phyloP scores from a whole-genome alignment of 257 asterid species.

The Solanum etuberosum region DNA sequence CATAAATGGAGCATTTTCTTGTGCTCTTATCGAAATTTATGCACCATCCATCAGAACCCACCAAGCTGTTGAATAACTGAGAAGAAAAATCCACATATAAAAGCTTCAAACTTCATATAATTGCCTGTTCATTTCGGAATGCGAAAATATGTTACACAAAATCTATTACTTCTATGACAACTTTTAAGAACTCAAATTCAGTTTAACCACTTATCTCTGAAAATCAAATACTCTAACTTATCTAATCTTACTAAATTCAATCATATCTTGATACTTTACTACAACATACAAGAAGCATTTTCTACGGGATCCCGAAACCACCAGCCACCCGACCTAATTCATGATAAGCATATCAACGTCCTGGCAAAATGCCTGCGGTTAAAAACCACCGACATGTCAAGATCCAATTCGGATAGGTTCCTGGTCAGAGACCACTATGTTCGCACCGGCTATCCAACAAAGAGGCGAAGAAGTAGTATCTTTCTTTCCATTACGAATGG shows the following conservation, averaged over 20 bases:
- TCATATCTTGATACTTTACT: neutral
- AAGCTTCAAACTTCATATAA: neutral
- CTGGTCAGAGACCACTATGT: neutral
- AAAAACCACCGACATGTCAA: too few species aligned
- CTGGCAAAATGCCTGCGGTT: neutral
- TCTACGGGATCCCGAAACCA: neutral
- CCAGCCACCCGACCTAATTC: neutral
- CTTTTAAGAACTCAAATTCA: neutral
- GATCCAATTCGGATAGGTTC: neutral
- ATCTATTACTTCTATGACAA: neutral
- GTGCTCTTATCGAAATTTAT: slow-evolving; percentile 66
- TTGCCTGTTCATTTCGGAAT: neutral
- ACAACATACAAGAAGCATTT: neutral
- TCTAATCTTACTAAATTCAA: neutral
- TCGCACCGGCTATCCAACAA: neutral
- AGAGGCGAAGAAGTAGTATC: neutral
- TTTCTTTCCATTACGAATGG: neutral
- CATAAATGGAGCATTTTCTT: slow-evolving; percentile 73
- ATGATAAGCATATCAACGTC: neutral
- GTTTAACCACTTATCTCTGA: neutral
- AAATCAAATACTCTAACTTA: neutral
- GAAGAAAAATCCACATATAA: neutral
- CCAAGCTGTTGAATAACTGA: slow-evolving; percentile 67
- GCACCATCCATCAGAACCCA: slow-evolving; percentile 97
- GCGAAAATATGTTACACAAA: neutral